Evolutionary conservation across 2,329 filamentous ascomycete species (phyloP), one percentile per base, ranked within the genome.

Genomic region (Colletotrichum zoysiae): DNA sequence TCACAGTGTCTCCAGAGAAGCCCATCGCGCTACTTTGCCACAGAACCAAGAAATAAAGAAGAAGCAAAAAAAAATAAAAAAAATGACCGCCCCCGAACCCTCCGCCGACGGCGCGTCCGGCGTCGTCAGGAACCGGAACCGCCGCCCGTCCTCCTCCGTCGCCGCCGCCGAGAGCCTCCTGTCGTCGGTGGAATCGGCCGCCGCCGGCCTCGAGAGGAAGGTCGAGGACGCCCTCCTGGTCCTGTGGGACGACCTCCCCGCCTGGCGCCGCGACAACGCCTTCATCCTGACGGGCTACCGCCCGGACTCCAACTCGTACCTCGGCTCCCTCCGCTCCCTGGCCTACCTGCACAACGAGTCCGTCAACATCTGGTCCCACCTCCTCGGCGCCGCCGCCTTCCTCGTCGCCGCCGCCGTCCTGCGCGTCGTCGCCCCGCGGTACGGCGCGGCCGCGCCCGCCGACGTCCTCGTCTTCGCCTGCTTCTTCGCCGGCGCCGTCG

Each of bases 381-480:
- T 91, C 12, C 77, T 94, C 51, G 94, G 94, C 9, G 88, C 91
- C 14, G 62, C 92, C 1, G 75, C 87, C 46, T 90, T 92, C 68
- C 78, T 89, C 3, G 77, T 84, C 8, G 82, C 84, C 1, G 88
- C 85, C 1, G 74, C 83, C 16, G 83, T 87, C 61, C 81, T 95
- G 16, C 89, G 80, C 33, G 81, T 86, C 60, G 82, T 95, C 48
- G 84, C 85, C 16, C 89, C 92, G 48, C 88, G 93, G 11, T 95
- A 95, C 77, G 85, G 85, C 11, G 84, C 86, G 3, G 92, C 93
- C 8, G 86, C 85, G 11, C 71, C 78, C 11, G 82, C 87, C 3
- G 94, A 97, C 79, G 84, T 93, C n/a, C 74, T 90, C 46, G 93
- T 90, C 40, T 94, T 97, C 79, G 83, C 85, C 1, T 95, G 91